A percentile compares a stretch with the other conserved stretches of the same genome.
Conservation (phyloP, 371 early-diverging fungal genomes). For the Syncephalastrum monosporum region DNA sequence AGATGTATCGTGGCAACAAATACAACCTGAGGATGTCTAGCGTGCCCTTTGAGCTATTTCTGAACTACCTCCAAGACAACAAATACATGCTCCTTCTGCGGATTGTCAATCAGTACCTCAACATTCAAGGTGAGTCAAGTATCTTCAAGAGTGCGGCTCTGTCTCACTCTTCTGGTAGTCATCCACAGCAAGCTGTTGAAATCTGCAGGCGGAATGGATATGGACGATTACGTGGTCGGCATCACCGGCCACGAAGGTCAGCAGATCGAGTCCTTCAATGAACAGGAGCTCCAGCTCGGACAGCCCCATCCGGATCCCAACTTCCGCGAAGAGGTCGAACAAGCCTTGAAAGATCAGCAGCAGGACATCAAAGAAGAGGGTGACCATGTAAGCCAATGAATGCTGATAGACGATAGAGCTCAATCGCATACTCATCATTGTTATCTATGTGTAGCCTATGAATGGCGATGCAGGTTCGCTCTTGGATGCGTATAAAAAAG, state of each 20-base stretch:
- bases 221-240: constrained; percentile 67
- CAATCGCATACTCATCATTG: not conserved
- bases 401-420: not conserved
- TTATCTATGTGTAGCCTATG: constrained; percentile 3
- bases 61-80: constrained; percentile 93
- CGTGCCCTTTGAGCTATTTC: constrained; percentile 91
- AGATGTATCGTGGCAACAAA: constrained; percentile 81
- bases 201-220: constrained; percentile 32
- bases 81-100: constrained; percentile 84
- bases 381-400: constrained; percentile 2
- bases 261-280: constrained; percentile 82
- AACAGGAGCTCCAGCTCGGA: constrained; percentile 44
- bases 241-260: constrained; percentile 76
- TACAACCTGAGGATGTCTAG: constrained; percentile 89
- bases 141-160: not conserved
- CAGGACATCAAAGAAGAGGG: constrained; percentile 24
- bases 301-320: constrained; percentile 32
- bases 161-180: constrained; percentile 13
- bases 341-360: constrained; percentile 26
- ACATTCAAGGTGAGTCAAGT: constrained; percentile 69
- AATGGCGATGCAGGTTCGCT: constrained; percentile 23
- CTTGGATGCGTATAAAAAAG: constrained; percentile 46
- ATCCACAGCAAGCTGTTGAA: constrained; percentile 25
- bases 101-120: constrained; percentile 93
- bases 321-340: constrained; percentile 43